Evolutionary conservation across 2,329 filamentous ascomycete species (phyloP).

Genomic region (Trichophyton mentagrophytes): DNA sequence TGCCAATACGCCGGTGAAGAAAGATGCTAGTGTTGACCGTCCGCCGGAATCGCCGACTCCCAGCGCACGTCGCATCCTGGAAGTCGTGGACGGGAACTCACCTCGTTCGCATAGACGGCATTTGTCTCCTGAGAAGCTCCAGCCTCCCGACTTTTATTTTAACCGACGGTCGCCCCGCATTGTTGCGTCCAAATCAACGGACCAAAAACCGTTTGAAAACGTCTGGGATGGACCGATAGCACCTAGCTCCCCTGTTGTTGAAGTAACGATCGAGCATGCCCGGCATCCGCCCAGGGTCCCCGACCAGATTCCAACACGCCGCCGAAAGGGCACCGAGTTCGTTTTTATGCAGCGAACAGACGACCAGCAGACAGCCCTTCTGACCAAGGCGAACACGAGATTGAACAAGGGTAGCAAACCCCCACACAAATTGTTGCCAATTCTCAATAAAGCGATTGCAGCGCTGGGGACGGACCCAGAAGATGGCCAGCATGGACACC

Average conservation of each 20-base stretch:
- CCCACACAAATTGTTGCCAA: conserved; percentile 18
- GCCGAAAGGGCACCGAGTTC: conserved; percentile 35
- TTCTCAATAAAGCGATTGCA: conserved; percentile 9
- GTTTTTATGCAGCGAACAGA: conserved; percentile 32
- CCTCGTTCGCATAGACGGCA: conserved; percentile 22
- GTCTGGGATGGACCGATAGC: background rate
- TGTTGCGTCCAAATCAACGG: background rate
- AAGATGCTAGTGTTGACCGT: background rate
- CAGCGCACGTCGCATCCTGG: conserved; percentile 22
- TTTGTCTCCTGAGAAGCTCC: background rate
- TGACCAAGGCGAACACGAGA: conserved; percentile 32
- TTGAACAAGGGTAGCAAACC: conserved; percentile 30
- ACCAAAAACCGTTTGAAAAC: background rate
- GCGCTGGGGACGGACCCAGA: conserved; percentile 7
- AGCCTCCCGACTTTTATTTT: background rate
- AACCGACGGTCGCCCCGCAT: background rate
- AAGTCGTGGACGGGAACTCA: conserved; percentile 28
- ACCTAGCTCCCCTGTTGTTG: background rate
- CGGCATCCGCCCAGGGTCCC: conserved; percentile 20
- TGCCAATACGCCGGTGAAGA: background rate
- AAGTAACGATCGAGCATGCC: conserved; percentile 4
- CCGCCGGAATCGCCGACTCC: background rate
- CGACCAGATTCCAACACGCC: conserved; percentile 31
- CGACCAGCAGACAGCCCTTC: conserved; percentile 29
- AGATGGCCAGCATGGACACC: conserved; percentile 2